Conservation (phyloP, 106 monocot genomes). For the Narthecium ossifragum region DNA sequence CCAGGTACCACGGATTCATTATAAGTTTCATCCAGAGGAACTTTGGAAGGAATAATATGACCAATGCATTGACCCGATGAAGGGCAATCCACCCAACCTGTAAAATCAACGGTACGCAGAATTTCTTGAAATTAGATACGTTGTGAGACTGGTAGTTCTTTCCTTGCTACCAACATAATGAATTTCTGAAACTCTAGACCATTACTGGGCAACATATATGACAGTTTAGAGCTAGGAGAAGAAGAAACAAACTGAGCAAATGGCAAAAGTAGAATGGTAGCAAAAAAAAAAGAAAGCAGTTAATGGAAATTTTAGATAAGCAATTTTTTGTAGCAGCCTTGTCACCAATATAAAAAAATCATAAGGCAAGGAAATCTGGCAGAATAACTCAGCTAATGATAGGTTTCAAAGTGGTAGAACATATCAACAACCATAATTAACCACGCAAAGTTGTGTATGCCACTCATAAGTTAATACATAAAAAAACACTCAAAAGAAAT, state of each 20-base stretch:
- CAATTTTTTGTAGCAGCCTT: neutral
- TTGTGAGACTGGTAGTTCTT: neutral
- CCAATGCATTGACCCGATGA: slow-evolving; percentile 60
- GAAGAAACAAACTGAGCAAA: neutral
- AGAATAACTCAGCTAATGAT: too few species aligned
- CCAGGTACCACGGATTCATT: slow-evolving; percentile 76
- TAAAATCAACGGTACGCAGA: slow-evolving; percentile 2
- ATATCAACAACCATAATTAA: neutral
- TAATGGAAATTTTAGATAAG: neutral
- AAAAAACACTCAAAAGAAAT: too few species aligned
- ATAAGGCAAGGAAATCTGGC: too few species aligned
- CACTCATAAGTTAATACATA: too few species aligned
- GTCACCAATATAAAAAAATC: too few species aligned
- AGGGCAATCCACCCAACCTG: slow-evolving; percentile 96
- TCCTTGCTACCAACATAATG: too few species aligned
- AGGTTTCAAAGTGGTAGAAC: too few species aligned
- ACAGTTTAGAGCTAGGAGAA: neutral
- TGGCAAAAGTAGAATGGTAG: neutral
- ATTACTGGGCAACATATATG: too few species aligned
- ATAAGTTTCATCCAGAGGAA: slow-evolving; percentile 88
- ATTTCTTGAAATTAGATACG: neutral
- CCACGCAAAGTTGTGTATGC: too few species aligned
- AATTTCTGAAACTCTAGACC: too few species aligned
- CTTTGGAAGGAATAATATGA: slow-evolving; percentile 85
- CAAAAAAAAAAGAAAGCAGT: neutral